A percentile compares a stretch with the other conserved stretches of the same genome.
phyloP scores from a whole-genome alignment of 192 early-diverging fungal genomes.

The Phlyctochytrium arcticum region DNA sequence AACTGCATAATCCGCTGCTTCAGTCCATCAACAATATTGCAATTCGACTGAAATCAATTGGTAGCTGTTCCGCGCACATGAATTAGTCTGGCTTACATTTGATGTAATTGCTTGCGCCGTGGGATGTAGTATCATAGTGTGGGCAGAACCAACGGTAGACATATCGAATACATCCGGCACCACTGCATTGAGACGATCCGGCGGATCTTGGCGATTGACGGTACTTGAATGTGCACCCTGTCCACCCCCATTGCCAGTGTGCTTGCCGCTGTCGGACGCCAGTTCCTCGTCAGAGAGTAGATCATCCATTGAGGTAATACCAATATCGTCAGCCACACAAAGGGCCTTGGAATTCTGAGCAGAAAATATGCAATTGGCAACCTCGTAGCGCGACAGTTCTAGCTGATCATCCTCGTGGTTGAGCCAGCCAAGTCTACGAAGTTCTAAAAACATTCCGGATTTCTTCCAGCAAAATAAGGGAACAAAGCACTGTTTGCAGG shows the following conservation, averaged over 20 bases:
- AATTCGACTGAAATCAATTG: too few species aligned
- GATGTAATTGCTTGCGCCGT: too few species aligned
- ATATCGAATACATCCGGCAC: too few species aligned
- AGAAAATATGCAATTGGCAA: conserved; percentile 14
- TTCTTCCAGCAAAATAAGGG: conserved; percentile 28
- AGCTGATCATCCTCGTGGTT: conserved; percentile 63
- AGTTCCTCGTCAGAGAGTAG: too few species aligned
- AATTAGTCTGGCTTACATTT: too few species aligned
- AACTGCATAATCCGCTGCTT: conserved; percentile 66
- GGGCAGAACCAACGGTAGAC: too few species aligned
- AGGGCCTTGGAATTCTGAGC: neutral
- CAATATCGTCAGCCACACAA: too few species aligned
- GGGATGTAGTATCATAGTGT: too few species aligned
- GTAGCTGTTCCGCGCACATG: too few species aligned
- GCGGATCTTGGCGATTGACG: neutral
- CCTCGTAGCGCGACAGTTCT: conserved; percentile 38
- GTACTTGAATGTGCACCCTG: neutral
- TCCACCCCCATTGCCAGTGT: too few species aligned
- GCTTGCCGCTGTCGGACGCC: neutral
- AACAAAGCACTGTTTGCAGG: neutral
- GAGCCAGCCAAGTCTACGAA: conserved; percentile 59
- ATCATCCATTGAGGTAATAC: too few species aligned
- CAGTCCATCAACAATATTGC: conserved; percentile 66
- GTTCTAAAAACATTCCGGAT: conserved; percentile 49
- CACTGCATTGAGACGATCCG: neutral